Percentiles rank a stretch among this genome's conserved stretches.
phyloP scores from a whole-genome alignment of 2,329 filamentous ascomycete species.

The Botrytis galanthina region DNA sequence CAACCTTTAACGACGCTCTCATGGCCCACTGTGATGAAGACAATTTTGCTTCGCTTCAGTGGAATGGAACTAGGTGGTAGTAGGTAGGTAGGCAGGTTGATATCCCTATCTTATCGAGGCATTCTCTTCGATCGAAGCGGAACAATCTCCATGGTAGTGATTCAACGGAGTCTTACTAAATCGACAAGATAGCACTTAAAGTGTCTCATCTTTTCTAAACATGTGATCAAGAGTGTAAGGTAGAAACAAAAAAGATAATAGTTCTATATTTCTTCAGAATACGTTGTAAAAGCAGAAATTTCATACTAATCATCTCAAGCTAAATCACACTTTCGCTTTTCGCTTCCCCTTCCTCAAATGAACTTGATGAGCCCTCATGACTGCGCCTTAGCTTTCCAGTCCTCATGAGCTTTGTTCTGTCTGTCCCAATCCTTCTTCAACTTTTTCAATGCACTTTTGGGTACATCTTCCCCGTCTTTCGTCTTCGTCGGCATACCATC shows the following conservation, averaged over 20 bases:
- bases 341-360: not conserved
- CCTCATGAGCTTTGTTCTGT: constrained; percentile 82
- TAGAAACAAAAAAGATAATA: not conserved
- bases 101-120: no score
- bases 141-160: not conserved
- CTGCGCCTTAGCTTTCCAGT: constrained; percentile 42
- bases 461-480: constrained; percentile 73
- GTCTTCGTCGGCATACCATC: constrained; percentile 78
- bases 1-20: no score
- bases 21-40: no score
- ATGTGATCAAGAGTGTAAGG: not conserved
- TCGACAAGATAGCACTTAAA: not conserved
- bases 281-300: no score
- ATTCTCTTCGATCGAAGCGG: no score
- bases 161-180: not conserved
- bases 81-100: no score
- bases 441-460: constrained; percentile 78
- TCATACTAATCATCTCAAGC: not conserved
- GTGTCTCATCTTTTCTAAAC: not conserved
- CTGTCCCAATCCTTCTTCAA: constrained; percentile 85
- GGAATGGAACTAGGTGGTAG: no score
- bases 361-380: not conserved
- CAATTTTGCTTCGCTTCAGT: no score
- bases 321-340: not conserved
- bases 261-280: not conserved